Evolutionary conservation across 2,329 filamentous ascomycete species (phyloP), one percentile per base, ranked within the genome.

Genomic region (Pseudogymnoascus sp.): DNA sequence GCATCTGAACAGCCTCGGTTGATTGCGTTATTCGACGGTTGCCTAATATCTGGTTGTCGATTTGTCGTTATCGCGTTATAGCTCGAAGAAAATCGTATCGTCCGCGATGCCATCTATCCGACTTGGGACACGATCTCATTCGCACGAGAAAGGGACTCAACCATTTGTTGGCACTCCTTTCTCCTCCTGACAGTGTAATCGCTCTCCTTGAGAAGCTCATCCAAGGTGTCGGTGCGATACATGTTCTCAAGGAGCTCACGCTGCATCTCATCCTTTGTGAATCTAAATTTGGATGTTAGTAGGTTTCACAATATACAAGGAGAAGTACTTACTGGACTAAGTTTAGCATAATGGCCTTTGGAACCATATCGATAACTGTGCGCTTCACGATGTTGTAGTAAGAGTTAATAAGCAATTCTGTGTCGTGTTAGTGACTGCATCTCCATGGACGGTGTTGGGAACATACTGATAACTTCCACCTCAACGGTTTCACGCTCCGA

Each of bases 331-430:
- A 96, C 89, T 93, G 87, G 59, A 99, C 94, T 50, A 99, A 88
- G 69, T 84, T 97, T 67, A 97, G 83, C 94, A 99, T 99, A 73
- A 99, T 95, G 39, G 94, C 94, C 79, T 99, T 99, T 67, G 94
- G 94, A 5, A 99, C 94, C 94, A 99, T 99, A 72, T 99, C 94
- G 67, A 97, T 97, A 91, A 99, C 95, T 64, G 95, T 99, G 68
- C 94, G 84, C 79, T 91, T 91, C 67, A 97, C 92, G 72, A 99
- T 99, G 77, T 96, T 97, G 78, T 90, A 99, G 80, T 99, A 99
- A 0, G 91, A 97, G 61, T 86, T 89, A 72, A 99, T 99, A 62
- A 99, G 81, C 65, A 99, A 85, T 78, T 99, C 90, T 94, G 71
- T 34, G 32, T 2, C n/a, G 18, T 18, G 61, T 71, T 63, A 71